Evolutionary conservation across 2,329 filamentous ascomycete species (phyloP), one percentile per base, ranked within the genome.

Genomic region (Sclerotinia spermophila): DNA sequence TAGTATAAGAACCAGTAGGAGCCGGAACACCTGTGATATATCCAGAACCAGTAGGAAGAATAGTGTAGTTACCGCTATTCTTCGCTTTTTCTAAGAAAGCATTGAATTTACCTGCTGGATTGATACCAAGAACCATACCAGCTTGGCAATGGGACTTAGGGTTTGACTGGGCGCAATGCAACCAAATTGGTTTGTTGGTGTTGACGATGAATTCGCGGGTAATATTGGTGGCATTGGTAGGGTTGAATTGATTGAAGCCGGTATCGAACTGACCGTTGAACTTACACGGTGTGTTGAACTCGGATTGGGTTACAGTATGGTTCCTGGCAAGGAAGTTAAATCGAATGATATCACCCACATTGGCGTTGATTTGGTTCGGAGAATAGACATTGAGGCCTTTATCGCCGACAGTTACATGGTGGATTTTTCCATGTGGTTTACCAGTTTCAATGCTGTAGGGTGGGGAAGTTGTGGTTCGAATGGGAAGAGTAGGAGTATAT

Each of bases 261-360:
- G 90, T 90, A 82, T 92, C 88, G 82, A 90, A 87, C 71, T 90
- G 90, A 62, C 85, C 86, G 6, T 82, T 84, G 68, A 84, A 81
- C 1, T 79, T 83, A 81, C 91, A 93, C 15, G 91, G 91, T 2
- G 82, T 82, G 65, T 83, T 83, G 76, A 93, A 92, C 24, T 84
- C 82, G 45, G 90, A 92, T 81, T 93, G 90, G 1, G 90, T 91
- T 69, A 87, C 88, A 33, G 89, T 92, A 84, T 93, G 90, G 84
- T 92, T 93, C 80, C 85, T 83, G 76, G 85, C 85, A 80, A 90
- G 83, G 83, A 93, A 93, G 75, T 86, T 86, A 81, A 93, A 93
- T 79, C 90, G 81, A 75, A 93, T 86, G 76, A 87, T 88, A 79
- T 93, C 90, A 67, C 90, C 90, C 1, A 90, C 81, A 56, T 82